Evolutionary conservation across 306 rosid species (phyloP).

Genomic region (Morella rubra): DNA sequence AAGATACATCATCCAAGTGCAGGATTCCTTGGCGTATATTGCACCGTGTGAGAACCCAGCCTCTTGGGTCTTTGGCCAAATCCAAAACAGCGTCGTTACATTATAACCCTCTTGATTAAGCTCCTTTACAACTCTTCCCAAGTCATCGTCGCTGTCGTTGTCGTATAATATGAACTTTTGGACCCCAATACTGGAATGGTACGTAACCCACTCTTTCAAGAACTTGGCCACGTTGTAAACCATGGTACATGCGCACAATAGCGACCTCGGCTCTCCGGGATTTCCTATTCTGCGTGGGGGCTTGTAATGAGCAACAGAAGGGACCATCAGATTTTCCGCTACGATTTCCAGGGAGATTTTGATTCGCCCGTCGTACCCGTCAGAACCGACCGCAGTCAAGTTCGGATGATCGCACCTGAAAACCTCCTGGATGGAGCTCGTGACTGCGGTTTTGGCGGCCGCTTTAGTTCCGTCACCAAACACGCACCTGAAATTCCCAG

Average conservation of each 20-base stretch:
- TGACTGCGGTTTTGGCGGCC: slow-evolving; percentile 47
- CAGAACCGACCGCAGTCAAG: slow-evolving; percentile 1
- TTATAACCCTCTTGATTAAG: slow-evolving; percentile 50
- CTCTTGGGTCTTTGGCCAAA: slow-evolving; percentile 78
- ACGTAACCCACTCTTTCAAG: slow-evolving; percentile 68
- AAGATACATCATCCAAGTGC: slow-evolving; percentile 58
- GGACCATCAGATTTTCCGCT: slow-evolving; percentile 34
- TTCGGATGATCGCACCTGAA: slow-evolving; percentile 74
- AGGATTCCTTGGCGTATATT: slow-evolving; percentile 31
- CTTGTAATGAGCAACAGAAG: slow-evolving; percentile 59
- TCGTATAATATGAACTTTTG: slow-evolving; percentile 63
- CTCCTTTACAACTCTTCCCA: slow-evolving; percentile 25
- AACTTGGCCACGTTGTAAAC: slow-evolving; percentile 67
- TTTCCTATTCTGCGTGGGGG: slow-evolving; percentile 7
- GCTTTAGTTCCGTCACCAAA: slow-evolving; percentile 25
- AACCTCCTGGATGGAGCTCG: slow-evolving; percentile 64
- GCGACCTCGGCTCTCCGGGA: slow-evolving; percentile 18
- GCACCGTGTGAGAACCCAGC: slow-evolving; percentile 75
- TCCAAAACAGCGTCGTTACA: slow-evolving; percentile 54
- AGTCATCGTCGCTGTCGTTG: slow-evolving; percentile 58
- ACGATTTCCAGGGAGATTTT: slow-evolving; percentile 54
- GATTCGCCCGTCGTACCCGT: slow-evolving; percentile 15
- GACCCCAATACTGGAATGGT: slow-evolving; percentile 57
- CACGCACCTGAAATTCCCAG: slow-evolving; percentile 50
- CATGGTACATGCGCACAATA: slow-evolving; percentile 78